These are phyloP conservation scores for Ilex asprella DNA, from an alignment of 257 asterid species.

Conservation along the genomic window DNA sequence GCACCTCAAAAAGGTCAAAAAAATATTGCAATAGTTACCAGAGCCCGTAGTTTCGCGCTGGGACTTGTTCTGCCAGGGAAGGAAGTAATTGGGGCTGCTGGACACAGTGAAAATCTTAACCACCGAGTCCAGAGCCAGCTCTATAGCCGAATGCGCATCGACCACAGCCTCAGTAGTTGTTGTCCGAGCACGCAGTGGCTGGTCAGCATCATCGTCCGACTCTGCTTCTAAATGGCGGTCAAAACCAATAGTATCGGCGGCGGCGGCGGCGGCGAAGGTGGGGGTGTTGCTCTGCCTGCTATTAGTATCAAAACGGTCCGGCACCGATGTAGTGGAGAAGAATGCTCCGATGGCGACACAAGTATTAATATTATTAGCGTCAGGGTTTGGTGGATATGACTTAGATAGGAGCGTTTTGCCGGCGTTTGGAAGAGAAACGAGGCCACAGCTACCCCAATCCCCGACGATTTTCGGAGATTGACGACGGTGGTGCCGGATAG, in stretches of 20 bases:
- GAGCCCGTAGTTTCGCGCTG: constrained; percentile 98
- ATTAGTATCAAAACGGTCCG: too few relatives aligned
- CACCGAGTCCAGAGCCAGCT: constrained; percentile 88
- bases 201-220: constrained; percentile 9
- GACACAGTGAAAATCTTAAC: constrained; percentile 90
- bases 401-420: neutral
- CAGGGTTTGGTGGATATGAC: neutral
- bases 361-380: neutral
- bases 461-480: neutral
- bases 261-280: too few relatives aligned
- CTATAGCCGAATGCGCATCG: constrained; percentile 65
- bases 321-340: too few relatives aligned
- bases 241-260: too few relatives aligned
- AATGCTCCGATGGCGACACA: too few relatives aligned
- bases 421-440: neutral
- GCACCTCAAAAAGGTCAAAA: neutral
- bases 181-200: too few relatives aligned
- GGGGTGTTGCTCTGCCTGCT: too few relatives aligned
- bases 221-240: constrained; percentile 9
- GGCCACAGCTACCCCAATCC: neutral
- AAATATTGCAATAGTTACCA: constrained; percentile 34
- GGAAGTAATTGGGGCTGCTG: constrained; percentile 82
- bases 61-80: constrained; percentile 92
- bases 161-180: neutral
- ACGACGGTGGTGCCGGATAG: neutral